Base-by-base conservation (phyloP, 2,329 filamentous ascomycete genomes). In the Colletotrichum destructivum region DNA sequence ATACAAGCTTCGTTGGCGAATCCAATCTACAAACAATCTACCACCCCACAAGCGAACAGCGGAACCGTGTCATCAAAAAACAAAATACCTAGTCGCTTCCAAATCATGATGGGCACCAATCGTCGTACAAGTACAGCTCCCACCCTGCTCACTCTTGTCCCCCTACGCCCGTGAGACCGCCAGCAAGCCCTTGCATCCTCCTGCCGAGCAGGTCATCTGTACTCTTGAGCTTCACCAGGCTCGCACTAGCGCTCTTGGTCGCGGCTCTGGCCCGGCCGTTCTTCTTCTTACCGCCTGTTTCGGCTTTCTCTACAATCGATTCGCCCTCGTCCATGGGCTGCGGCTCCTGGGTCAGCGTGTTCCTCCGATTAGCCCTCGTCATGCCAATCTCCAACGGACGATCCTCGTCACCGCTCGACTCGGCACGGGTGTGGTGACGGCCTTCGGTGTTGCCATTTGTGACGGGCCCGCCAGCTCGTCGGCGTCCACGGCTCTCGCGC, bases 321-420 rank as follows among this genome's bases (percentile, higher is more conserved):
- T 71, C 74, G 66, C 23, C 73, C 49, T 73, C 47, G 49, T 73
- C 67, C 69, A 75, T 73, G n/a, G 60, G 54, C 57, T 75, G 76
- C 65, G 67, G 70, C 60, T 74, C 69, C 62, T 75, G 73, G 4
- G 64, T 67, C 60, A 74, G 73, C 59, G 66, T 70, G 35, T 75
- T 76, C 18, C 66, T 75, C 52, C 76, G 77, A 51, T 62, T 70
- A 2, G 73, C 68, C 73, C 83, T 84, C 15, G 87, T 88, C 85
- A 92, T 89, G 76, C 88, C 91, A 85, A 98, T 98, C 81, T 98
- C 95, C 12, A 98, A 81, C 4, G 94, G 93, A 23, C 86, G 83
- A 63, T 97, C 95, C 74, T 98, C 95, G 44, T 96, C 94, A 0
- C 91, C 93, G 13, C 91, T 93, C 16, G 85, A 93, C 81, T 90